Conservation (phyloP, 2,329 filamentous ascomycete species). For the Endothia cerciana region DNA sequence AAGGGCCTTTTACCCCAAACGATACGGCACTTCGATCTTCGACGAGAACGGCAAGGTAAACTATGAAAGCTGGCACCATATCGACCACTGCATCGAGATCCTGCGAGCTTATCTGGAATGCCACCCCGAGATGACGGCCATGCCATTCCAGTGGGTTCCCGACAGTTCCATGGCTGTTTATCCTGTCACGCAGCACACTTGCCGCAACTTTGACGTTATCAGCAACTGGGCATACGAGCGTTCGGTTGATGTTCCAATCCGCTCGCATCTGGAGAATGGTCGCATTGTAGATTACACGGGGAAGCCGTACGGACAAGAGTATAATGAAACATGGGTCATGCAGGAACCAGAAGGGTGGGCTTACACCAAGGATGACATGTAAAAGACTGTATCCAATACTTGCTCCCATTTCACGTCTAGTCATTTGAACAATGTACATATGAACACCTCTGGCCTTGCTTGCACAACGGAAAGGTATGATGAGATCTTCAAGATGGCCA, state of each 20-base stretch:
- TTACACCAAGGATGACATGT: constrained; percentile 16
- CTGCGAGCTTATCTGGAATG: constrained; percentile 17
- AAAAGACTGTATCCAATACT: background rate
- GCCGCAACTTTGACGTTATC: constrained; percentile 21
- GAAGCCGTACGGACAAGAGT: constrained; percentile 12
- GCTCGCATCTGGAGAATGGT: constrained; percentile 9
- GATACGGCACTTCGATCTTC: constrained; percentile 12
- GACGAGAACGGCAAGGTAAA: constrained; percentile 18
- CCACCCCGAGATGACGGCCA: constrained; percentile 21
- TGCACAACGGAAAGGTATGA: background rate
- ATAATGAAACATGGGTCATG: constrained; percentile 11
- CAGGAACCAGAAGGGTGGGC: constrained; percentile 13
- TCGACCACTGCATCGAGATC: constrained; percentile 22
- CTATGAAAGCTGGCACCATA: constrained; percentile 17
- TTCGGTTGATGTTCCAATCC: constrained; percentile 12
- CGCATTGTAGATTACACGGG: constrained; percentile 13
- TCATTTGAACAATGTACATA: background rate
- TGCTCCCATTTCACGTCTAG: background rate
- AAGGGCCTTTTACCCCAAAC: constrained; percentile 17
- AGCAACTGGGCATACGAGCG: constrained; percentile 22
- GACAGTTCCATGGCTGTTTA: constrained; percentile 6
- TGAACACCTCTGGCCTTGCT: background rate
- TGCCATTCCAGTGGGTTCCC: constrained; percentile 15
- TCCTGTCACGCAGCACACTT: constrained; percentile 13
- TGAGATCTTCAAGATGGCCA: background rate